A percentile compares a stretch with the other conserved stretches of the same genome.
phyloP scores from a whole-genome alignment of 768 basidiomycete genomes.

The Suillus discolor region DNA sequence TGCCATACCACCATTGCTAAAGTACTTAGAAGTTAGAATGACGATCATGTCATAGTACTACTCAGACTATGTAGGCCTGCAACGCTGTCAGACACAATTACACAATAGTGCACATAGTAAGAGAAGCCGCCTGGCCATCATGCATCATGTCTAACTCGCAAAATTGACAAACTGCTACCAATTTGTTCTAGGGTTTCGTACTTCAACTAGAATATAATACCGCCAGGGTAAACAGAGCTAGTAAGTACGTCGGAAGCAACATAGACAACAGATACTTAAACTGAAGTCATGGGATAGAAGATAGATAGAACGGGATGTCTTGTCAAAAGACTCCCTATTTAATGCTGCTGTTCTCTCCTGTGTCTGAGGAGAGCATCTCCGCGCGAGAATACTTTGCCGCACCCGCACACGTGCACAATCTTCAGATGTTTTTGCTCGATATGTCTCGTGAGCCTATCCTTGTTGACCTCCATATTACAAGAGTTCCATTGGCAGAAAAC shows the following conservation, averaged over 20 bases:
- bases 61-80: too few species aligned
- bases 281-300: background rate
- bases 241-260: background rate
- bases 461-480: background rate
- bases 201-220: background rate
- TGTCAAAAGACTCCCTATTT: background rate
- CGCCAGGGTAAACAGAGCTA: background rate
- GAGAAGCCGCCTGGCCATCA: too few species aligned
- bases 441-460: constrained; percentile 15
- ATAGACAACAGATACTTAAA: background rate
- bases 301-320: background rate
- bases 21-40: too few species aligned
- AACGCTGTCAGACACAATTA: too few species aligned
- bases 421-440: constrained; percentile 27
- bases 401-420: constrained; percentile 24
- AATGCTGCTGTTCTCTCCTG: background rate
- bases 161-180: background rate
- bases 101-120: too few species aligned
- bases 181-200: background rate
- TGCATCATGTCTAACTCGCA: background rate
- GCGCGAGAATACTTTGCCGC: constrained; percentile 18
- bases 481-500: background rate
- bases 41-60: too few species aligned
- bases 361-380: constrained; percentile 22
- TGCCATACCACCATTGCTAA: too few species aligned